Conservation (phyloP, 108 stramenopile species). For the Nitzschia sp. region DNA sequence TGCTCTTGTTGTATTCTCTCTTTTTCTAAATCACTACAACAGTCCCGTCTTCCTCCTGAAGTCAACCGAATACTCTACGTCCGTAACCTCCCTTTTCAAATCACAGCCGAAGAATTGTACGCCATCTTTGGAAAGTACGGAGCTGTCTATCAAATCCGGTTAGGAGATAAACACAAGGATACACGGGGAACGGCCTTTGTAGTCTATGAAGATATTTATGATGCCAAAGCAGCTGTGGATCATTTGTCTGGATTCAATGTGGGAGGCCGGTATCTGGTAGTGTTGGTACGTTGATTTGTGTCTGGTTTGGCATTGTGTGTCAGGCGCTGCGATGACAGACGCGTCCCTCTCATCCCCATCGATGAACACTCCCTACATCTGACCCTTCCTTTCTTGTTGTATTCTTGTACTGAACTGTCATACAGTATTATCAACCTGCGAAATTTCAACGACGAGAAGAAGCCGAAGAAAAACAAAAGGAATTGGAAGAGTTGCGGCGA, state of each 20-base stretch:
- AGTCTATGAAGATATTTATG: slow-evolving; percentile 93
- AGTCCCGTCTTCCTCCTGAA: slow-evolving; percentile 93
- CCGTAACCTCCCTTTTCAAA: slow-evolving; percentile 96
- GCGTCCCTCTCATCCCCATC: neutral
- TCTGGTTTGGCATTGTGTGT: neutral
- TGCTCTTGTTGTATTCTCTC: neutral
- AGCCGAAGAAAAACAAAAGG: slow-evolving; percentile 83
- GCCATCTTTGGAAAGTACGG: slow-evolving; percentile 99
- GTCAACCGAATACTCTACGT: slow-evolving; percentile 96
- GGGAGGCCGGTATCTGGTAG: slow-evolving; percentile 93
- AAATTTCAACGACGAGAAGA: slow-evolving; percentile 67
- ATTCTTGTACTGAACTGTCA: neutral
- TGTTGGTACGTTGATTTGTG: slow-evolving; percentile 24
- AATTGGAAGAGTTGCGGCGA: slow-evolving; percentile 90
- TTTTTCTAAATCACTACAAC: slow-evolving; percentile 1
- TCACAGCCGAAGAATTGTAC: slow-evolving; percentile 96
- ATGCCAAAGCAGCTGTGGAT: slow-evolving; percentile 97
- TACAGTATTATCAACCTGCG: slow-evolving; percentile 90
- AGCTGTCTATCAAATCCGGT: slow-evolving; percentile 93
- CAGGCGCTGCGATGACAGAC: neutral
- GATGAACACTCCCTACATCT: too few species aligned
- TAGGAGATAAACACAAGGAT: slow-evolving; percentile 81
- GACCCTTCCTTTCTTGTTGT: neutral
- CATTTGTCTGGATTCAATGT: slow-evolving; percentile 97
- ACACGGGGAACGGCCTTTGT: slow-evolving; percentile 98